A percentile compares a stretch with the other conserved stretches of the same genome.
Conservation (phyloP, 75 land plant genomes). For the Selaginella tamariscina region DNA sequence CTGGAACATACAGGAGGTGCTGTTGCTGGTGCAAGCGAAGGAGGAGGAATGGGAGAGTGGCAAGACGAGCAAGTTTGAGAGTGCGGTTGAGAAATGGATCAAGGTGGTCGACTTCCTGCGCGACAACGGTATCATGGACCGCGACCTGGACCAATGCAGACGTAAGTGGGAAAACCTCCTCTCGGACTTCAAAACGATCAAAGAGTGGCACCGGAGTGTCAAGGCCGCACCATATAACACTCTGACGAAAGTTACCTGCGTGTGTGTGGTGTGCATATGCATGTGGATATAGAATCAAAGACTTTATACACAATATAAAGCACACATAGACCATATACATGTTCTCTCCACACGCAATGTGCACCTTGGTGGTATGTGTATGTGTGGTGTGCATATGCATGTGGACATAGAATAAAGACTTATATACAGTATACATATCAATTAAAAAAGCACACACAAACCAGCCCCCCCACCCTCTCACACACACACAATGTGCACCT, state of each 20-base stretch:
- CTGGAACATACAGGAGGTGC: constrained; percentile 9
- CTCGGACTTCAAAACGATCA: constrained; percentile 6
- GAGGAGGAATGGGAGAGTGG: neutral
- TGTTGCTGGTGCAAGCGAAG: constrained; percentile 10
- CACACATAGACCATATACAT: no score
- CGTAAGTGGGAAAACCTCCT: constrained; percentile 2
- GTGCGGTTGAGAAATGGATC: neutral
- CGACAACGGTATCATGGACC: constrained; percentile 1
- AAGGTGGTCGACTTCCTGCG: neutral
- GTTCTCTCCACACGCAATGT: no score
- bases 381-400: no score
- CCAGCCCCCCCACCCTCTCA: no score
- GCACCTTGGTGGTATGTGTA: no score
- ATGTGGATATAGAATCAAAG: no score
- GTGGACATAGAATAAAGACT: no score
- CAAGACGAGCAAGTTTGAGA: neutral
- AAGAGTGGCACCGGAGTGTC: neutral
- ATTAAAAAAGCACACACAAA: no score
- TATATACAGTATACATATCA: no score
- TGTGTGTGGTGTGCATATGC: no score
- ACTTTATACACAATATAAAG: no score
- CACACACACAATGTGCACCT: no score
- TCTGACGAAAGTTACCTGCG: neutral
- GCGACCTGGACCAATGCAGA: neutral
- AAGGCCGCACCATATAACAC: neutral